These are phyloP conservation scores for Backusella morwellensis DNA, from an alignment of 192 early-diverging fungal species.

Conservation along the genomic window DNA sequence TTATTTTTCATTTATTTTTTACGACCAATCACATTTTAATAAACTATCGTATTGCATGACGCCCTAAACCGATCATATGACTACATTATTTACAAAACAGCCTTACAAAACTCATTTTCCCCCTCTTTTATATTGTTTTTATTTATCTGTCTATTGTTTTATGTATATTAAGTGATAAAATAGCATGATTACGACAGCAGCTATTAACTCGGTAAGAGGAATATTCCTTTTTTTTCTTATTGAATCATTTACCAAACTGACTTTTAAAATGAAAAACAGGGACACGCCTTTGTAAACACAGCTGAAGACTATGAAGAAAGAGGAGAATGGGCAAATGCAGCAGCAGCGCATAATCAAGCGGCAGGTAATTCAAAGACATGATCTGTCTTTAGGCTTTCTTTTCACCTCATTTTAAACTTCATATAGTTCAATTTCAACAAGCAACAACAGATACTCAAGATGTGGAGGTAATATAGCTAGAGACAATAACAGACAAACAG, in stretches of 20 bases:
- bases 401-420: not conserved
- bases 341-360: slow-evolving; percentile 63
- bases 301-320: slow-evolving; percentile 62
- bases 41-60: not conserved
- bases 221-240: too few species aligned
- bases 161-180: not conserved
- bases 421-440: slow-evolving; percentile 54
- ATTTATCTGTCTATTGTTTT: not conserved
- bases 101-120: not conserved
- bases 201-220: not conserved
- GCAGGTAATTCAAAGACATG: slow-evolving; percentile 47
- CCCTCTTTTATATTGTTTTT: not conserved
- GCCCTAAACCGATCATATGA: not conserved
- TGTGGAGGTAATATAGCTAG: slow-evolving; percentile 41
- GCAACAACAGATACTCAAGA: slow-evolving; percentile 58
- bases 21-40: not conserved
- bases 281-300: slow-evolving; percentile 58
- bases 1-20: not conserved
- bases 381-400: not conserved
- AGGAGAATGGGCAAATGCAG: slow-evolving; percentile 56
- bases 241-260: not conserved
- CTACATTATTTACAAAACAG: not conserved
- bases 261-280: slow-evolving; percentile 42
- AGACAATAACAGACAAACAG: not conserved
- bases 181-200: slow-evolving; percentile 1